Percentiles rank a stretch among this genome's conserved stretches.
Conservation (phyloP, 2,329 filamentous ascomycete genomes). For the Camillea tinctor region DNA sequence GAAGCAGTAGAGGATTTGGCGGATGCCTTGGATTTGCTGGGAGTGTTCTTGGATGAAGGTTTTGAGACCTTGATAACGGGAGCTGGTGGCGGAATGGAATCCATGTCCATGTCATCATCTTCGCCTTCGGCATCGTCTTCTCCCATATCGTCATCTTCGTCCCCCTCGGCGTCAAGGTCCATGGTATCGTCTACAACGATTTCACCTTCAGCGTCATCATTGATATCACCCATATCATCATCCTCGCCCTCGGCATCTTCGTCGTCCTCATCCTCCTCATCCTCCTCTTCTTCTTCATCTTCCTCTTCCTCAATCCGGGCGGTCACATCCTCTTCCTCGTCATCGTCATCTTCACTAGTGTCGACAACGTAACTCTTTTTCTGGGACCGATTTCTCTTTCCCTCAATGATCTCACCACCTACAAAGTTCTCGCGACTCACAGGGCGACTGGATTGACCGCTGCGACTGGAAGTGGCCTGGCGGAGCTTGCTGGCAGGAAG, state of each 20-base stretch:
- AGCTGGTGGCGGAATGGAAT: slow-evolving; percentile 34
- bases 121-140: slow-evolving; percentile 50
- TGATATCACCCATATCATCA: slow-evolving; percentile 40
- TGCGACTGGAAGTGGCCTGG: slow-evolving; percentile 45
- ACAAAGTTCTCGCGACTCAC: slow-evolving; percentile 38
- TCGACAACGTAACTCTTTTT: slow-evolving; percentile 63
- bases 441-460: slow-evolving; percentile 32
- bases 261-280: slow-evolving; percentile 33
- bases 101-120: slow-evolving; percentile 48
- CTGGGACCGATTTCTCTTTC: slow-evolving; percentile 52
- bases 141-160: slow-evolving; percentile 40
- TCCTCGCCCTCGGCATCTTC: slow-evolving; percentile 42
- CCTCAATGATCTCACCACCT: slow-evolving; percentile 47
- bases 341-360: slow-evolving; percentile 45
- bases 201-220: slow-evolving; percentile 34
- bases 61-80: slow-evolving; percentile 51
- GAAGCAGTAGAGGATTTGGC: slow-evolving; percentile 36
- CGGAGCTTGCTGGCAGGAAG: slow-evolving; percentile 51
- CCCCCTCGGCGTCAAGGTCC: slow-evolving; percentile 46
- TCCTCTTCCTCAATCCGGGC: slow-evolving; percentile 41
- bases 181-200: slow-evolving; percentile 36
- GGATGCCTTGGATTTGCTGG: slow-evolving; percentile 27
- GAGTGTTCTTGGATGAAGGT: slow-evolving; percentile 35
- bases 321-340: slow-evolving; percentile 41
- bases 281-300: slow-evolving; percentile 42